A percentile compares a stretch with the other conserved stretches of the same genome.
phyloP scores from a whole-genome alignment of 148 eudicot species.

The Fagopyrum esculentum region DNA sequence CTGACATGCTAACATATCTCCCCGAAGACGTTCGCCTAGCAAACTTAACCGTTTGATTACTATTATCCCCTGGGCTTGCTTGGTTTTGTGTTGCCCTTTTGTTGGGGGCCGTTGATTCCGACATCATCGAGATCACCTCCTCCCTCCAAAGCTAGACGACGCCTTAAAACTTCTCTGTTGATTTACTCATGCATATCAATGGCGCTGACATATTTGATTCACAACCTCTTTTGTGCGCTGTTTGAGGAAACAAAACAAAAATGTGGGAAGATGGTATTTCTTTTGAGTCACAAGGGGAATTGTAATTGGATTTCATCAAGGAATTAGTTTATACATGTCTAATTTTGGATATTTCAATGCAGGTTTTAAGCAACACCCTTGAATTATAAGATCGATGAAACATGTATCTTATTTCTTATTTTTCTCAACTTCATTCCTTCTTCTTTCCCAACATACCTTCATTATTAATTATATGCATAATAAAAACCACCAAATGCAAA shows the following conservation, averaged over 20 bases:
- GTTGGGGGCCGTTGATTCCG: neutral
- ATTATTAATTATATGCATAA: neutral
- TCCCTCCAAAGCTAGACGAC: neutral
- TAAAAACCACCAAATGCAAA: too few species aligned
- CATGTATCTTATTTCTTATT: neutral
- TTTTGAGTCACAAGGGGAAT: neutral
- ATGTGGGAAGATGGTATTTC: neutral
- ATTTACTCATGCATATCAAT: neutral
- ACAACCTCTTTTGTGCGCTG: neutral
- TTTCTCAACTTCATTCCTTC: neutral
- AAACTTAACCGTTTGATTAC: neutral
- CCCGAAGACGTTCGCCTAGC: slow-evolving; percentile 6
- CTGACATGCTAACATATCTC: neutral
- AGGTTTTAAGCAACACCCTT: slow-evolving; percentile 8
- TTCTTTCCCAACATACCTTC: neutral
- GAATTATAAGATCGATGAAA: neutral
- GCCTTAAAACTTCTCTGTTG: neutral
- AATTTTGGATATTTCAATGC: neutral
- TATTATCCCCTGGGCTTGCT: neutral
- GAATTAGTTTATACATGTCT: neutral
- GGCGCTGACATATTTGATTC: neutral
- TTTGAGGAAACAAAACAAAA: neutral
- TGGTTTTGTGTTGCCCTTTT: neutral
- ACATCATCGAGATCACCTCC: neutral
- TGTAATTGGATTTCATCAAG: neutral